These are phyloP conservation scores for Tolypocladium tundrense DNA, from an alignment of 2,329 filamentous ascomycete genomes.

Conservation along the genomic window DNA sequence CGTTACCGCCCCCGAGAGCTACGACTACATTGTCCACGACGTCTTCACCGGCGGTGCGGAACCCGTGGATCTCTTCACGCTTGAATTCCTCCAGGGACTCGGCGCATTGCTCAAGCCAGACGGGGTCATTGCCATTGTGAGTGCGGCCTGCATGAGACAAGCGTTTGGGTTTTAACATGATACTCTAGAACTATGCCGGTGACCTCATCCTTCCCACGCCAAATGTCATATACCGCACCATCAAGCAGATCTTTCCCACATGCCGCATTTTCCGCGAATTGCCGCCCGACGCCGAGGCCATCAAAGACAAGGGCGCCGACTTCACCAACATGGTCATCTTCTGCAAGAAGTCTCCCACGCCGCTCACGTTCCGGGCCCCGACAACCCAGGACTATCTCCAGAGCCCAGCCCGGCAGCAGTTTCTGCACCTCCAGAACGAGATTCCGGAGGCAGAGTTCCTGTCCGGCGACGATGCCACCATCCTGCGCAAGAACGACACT, in stretches of 20 bases:
- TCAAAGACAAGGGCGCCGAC: constrained; percentile 45
- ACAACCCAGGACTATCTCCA: constrained; percentile 56
- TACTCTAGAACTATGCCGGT: constrained; percentile 79
- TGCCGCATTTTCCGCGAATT: constrained; percentile 87
- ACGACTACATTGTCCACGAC: constrained; percentile 93
- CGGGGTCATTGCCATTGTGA: constrained; percentile 79
- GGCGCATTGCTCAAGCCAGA: constrained; percentile 60
- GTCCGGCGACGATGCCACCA: constrained; percentile 32
- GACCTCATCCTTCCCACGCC: constrained; percentile 71
- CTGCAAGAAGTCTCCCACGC: constrained; percentile 55
- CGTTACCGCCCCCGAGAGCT: constrained; percentile 37
- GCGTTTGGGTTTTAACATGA: not conserved
- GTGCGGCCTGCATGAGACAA: constrained; percentile 17
- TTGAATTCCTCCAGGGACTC: constrained; percentile 69
- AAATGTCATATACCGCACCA: constrained; percentile 70
- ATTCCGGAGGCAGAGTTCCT: constrained; percentile 43
- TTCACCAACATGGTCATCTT: constrained; percentile 97
- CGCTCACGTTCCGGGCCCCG: constrained; percentile 58
- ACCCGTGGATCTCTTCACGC: constrained; percentile 77
- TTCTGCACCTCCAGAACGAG: constrained; percentile 64
- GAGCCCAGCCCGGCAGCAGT: constrained; percentile 59
- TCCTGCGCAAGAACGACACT: constrained; percentile 56
- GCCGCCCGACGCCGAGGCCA: constrained; percentile 35
- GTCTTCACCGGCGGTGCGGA: constrained; percentile 96
- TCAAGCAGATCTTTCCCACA: constrained; percentile 70